phyloP scores from a whole-genome alignment of 768 basidiomycete genomes.

The Calvatia gigantea region DNA sequence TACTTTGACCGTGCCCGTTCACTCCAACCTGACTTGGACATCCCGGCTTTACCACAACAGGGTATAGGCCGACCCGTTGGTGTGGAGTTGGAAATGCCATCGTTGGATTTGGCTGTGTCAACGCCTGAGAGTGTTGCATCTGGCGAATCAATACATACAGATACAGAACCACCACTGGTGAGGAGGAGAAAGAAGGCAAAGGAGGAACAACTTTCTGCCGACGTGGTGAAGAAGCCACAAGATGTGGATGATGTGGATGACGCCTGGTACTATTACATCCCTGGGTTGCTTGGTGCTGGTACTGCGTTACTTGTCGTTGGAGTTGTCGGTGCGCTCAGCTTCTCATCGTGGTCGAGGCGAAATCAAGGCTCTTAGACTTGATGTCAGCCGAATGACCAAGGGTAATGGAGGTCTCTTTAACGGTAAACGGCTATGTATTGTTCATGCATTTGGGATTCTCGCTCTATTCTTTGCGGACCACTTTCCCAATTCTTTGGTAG shows the following conservation, averaged over 20 bases:
- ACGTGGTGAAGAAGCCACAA: constrained; percentile 38
- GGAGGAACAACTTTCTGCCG: constrained; percentile 46
- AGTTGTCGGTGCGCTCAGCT: constrained; percentile 73
- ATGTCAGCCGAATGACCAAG: no score
- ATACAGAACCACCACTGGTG: constrained; percentile 34
- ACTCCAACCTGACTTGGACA: constrained; percentile 61
- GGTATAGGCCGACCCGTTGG: constrained; percentile 23
- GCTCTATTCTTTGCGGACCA: neutral
- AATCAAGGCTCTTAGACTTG: constrained; percentile 53
- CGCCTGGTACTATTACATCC: constrained; percentile 79
- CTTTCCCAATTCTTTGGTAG: neutral
- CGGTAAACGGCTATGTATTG: neutral
- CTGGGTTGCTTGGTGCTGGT: constrained; percentile 79
- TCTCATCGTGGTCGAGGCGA: constrained; percentile 66
- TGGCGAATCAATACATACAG: constrained; percentile 30
- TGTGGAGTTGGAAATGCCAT: constrained; percentile 63
- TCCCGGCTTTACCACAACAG: constrained; percentile 61
- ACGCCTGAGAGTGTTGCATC: constrained; percentile 33
- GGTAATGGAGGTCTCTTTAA: no score
- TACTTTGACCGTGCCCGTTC: constrained; percentile 70
- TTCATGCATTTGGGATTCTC: neutral
- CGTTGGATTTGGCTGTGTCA: constrained; percentile 46
- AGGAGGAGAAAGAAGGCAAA: constrained; percentile 57
- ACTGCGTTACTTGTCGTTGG: constrained; percentile 78
- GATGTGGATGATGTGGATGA: constrained; percentile 60